phyloP scores from a whole-genome alignment of 2,329 filamentous ascomycete genomes.

The Trichoderma sp. region DNA sequence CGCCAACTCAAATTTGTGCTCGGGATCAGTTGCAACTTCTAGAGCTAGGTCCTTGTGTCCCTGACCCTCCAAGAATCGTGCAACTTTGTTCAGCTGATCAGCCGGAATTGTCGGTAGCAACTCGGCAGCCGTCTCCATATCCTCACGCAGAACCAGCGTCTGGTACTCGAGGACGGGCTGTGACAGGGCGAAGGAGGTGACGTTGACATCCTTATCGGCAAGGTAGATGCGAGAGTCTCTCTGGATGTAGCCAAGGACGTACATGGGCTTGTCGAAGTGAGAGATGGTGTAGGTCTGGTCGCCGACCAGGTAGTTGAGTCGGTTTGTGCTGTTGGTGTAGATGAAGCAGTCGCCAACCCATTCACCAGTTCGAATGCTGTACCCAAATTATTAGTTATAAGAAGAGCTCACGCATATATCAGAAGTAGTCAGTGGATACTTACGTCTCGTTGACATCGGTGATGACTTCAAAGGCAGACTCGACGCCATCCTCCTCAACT shows the following conservation, averaged over 20 bases:
- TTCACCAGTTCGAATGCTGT: conserved; percentile 83
- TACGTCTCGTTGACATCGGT: conserved; percentile 91
- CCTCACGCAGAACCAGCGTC: conserved; percentile 87
- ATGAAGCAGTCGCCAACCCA: conserved; percentile 99
- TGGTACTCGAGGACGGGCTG: conserved; percentile 95
- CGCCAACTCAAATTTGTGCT: conserved; percentile 95
- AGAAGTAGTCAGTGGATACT: conserved; percentile 25
- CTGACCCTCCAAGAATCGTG: conserved; percentile 94
- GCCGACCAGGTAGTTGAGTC: conserved; percentile 94
- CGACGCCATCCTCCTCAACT: conserved; percentile 86
- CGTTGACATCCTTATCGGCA: conserved; percentile 89
- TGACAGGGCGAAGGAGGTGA: conserved; percentile 87
- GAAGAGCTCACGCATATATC: not conserved
- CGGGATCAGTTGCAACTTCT: conserved; percentile 88
- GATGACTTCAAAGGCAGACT: conserved; percentile 93
- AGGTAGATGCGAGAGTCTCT: conserved; percentile 94
- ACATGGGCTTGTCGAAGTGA: conserved; percentile 94
- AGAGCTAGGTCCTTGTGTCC: conserved; percentile 94
- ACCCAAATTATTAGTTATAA: not conserved
- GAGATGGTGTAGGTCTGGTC: conserved; percentile 98
- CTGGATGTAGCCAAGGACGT: conserved; percentile 91
- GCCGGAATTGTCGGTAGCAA: conserved; percentile 78
- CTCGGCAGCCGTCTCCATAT: conserved; percentile 87
- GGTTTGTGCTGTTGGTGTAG: conserved; percentile 95
- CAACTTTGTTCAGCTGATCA: conserved; percentile 98